Evolutionary conservation across 2,329 filamentous ascomycete genomes (phyloP).

Genomic region (Exophiala sp.): DNA sequence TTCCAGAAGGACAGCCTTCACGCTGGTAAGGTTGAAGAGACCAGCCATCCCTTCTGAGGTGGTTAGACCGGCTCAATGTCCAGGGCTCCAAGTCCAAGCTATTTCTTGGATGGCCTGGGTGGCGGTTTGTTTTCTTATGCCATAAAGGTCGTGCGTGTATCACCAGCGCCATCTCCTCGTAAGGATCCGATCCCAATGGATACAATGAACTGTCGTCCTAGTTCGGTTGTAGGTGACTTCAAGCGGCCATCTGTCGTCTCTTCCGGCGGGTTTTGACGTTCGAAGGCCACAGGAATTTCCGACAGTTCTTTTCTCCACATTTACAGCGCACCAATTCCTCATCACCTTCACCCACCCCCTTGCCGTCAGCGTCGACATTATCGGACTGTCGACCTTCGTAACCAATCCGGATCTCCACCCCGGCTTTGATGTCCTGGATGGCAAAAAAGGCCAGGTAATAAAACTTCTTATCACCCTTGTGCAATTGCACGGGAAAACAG

Average conservation of each 20-base stretch:
- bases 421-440: conserved; percentile 37
- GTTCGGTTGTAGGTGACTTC: no score
- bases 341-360: conserved; percentile 30
- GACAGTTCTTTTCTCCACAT: conserved; percentile 41
- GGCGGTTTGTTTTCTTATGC: no score
- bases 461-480: conserved; percentile 37
- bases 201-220: no score
- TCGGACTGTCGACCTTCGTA: conserved; percentile 30
- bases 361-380: conserved; percentile 5
- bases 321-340: conserved; percentile 40
- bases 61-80: no score
- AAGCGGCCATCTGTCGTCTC: conserved; percentile 4
- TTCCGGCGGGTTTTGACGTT: conserved; percentile 13
- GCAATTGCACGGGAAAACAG: conserved; percentile 40
- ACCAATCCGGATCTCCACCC: conserved; percentile 44
- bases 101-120: no score
- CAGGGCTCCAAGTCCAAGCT: no score
- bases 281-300: conserved; percentile 39
- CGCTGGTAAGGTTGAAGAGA: no score
- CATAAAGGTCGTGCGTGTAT: no score
- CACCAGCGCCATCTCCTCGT: no score
- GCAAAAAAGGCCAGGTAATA: conserved; percentile 47
- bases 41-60: no score
- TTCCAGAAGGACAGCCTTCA: no score
- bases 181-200: no score